phyloP scores from a whole-genome alignment of 768 basidiomycete genomes.

The Suillus plorans region DNA sequence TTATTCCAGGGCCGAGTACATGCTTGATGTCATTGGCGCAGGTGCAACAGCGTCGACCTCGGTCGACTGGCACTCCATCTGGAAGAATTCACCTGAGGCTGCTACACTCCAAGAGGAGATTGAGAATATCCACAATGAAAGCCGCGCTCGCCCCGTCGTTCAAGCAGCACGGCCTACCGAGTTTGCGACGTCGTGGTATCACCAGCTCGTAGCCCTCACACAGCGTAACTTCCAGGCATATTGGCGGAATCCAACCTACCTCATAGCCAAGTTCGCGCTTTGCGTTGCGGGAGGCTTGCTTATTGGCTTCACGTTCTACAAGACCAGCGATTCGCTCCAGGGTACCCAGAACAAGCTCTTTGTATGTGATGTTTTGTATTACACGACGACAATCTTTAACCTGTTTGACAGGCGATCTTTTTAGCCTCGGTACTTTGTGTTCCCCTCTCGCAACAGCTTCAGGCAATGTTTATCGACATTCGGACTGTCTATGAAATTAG shows the following conservation, averaged over 20 bases:
- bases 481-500: conserved; percentile 64
- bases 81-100: conserved; percentile 72
- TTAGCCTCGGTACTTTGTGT: conserved; percentile 52
- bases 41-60: conserved; percentile 72
- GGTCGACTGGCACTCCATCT: conserved; percentile 85
- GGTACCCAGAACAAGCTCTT: conserved; percentile 70
- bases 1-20: conserved; percentile 50
- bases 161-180: conserved; percentile 38
- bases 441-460: conserved; percentile 62
- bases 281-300: conserved; percentile 56
- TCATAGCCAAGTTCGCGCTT: conserved; percentile 57
- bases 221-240: conserved; percentile 45
- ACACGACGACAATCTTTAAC: conserved; percentile 1
- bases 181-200: conserved; percentile 53
- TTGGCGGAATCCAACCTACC: conserved; percentile 60
- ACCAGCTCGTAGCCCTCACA: conserved; percentile 46
- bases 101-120: conserved; percentile 43
- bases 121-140: conserved; percentile 44
- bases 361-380: conserved; percentile 32
- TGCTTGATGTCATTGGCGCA: conserved; percentile 87
- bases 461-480: conserved; percentile 56
- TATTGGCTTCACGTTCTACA: conserved; percentile 64
- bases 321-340: conserved; percentile 50
- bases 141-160: conserved; percentile 43
- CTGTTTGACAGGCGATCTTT: conserved; percentile 46